These are phyloP conservation scores for Solanum bulbocastanum DNA, from an alignment of 257 asterid genomes.

Conservation along the genomic window DNA sequence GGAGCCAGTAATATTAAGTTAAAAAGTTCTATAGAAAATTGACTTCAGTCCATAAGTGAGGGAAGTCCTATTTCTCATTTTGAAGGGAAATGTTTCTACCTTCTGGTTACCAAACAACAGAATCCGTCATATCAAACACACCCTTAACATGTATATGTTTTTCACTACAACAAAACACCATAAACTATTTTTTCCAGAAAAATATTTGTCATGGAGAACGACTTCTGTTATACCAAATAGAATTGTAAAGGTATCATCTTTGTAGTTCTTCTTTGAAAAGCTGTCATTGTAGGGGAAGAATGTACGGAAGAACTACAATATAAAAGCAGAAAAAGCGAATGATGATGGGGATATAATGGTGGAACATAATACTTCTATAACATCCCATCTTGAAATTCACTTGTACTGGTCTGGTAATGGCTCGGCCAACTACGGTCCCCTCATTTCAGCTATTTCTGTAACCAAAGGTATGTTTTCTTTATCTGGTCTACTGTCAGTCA, in stretches of 20 bases:
- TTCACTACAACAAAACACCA: background rate
- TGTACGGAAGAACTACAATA: background rate
- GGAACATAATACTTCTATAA: background rate
- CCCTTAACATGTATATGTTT: too few species aligned
- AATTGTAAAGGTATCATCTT: background rate
- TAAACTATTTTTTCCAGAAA: background rate
- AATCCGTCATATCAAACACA: background rate
- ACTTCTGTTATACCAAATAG: background rate
- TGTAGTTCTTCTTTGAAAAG: background rate
- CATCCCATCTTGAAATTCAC: constrained; percentile 7
- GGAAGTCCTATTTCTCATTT: background rate
- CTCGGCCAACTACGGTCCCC: constrained; percentile 4
- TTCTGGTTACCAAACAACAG: background rate
- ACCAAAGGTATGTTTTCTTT: background rate
- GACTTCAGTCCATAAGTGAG: background rate
- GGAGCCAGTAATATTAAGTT: background rate
- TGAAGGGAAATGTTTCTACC: background rate
- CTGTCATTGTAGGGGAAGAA: background rate
- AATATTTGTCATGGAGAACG: background rate
- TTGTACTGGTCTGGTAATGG: constrained; percentile 16
- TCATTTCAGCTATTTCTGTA: constrained; percentile 13
- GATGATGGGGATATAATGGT: background rate
- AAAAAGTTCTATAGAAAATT: background rate
- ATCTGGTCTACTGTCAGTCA: background rate
- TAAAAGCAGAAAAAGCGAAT: background rate